These are phyloP conservation scores for Mucor sp. DNA, from an alignment of 371 early-diverging fungal species.

Conservation along the genomic window DNA sequence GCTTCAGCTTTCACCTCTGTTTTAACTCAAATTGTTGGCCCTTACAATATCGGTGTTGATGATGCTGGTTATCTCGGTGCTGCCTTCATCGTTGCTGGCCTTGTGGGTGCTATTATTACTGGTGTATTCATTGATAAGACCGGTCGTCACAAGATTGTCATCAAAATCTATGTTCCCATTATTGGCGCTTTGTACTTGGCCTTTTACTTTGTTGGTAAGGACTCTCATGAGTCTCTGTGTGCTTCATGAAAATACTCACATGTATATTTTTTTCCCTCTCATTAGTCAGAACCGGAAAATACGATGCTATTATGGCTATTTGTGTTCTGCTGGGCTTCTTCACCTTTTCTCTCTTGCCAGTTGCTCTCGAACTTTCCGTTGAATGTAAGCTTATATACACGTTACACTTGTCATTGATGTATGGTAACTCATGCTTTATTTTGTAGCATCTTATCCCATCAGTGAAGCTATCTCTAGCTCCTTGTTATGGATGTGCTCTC, in stretches of 20 bases:
- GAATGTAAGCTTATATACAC: conserved; percentile 34
- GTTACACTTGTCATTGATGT: neutral
- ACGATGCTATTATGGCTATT: conserved; percentile 26
- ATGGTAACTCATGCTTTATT: neutral
- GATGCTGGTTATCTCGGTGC: conserved; percentile 62
- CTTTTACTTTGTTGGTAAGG: conserved; percentile 53
- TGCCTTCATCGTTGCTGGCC: conserved; percentile 57
- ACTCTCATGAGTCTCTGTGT: neutral
- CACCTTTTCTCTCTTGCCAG: conserved; percentile 44
- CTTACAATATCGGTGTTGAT: conserved; percentile 61
- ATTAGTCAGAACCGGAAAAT: conserved; percentile 35
- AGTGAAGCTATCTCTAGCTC: conserved; percentile 49
- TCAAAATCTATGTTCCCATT: conserved; percentile 51
- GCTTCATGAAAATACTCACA: neutral
- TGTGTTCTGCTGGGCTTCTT: conserved; percentile 43
- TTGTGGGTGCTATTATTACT: conserved; percentile 51
- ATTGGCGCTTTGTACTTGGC: conserved; percentile 52
- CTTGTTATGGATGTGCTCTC: conserved; percentile 43
- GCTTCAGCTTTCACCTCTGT: conserved; percentile 66
- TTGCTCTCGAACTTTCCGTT: conserved; percentile 46
- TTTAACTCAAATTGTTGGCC: conserved; percentile 58
- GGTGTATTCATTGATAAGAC: conserved; percentile 52
- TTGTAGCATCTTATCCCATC: conserved; percentile 42
- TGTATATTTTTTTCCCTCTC: neutral
- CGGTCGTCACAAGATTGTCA: conserved; percentile 43